These are phyloP conservation scores for Fusarium stilboides DNA, from an alignment of 2,329 filamentous ascomycete species.

Conservation along the genomic window DNA sequence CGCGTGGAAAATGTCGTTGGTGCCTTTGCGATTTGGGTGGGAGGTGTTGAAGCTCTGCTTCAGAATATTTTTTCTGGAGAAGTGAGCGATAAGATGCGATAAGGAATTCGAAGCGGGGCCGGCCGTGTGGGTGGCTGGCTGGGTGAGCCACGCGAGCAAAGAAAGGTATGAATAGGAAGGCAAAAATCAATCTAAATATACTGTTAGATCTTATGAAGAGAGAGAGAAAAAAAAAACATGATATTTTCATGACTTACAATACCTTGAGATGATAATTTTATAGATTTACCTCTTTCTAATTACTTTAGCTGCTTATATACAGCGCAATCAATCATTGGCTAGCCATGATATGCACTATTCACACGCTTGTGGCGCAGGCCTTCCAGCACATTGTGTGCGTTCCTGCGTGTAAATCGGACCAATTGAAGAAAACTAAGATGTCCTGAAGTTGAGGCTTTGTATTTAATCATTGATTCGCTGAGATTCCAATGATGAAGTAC, in stretches of 20 bases:
- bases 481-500: too few species aligned
- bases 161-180: too few species aligned
- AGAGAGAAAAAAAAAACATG: too few species aligned
- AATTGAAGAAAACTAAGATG: constrained; percentile 1
- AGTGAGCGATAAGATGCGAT: constrained; percentile 33
- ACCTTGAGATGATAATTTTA: too few species aligned
- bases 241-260: too few species aligned
- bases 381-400: neutral
- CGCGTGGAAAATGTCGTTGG: constrained; percentile 12
- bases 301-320: neutral
- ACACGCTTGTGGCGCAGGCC: neutral
- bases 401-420: neutral
- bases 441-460: neutral
- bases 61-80: constrained; percentile 33
- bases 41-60: constrained; percentile 19
- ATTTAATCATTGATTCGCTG: neutral
- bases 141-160: neutral
- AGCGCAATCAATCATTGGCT: too few species aligned
- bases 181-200: too few species aligned
- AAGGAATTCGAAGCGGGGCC: constrained; percentile 29
- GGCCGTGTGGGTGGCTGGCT: constrained; percentile 21
- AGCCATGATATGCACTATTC: neutral
- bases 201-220: too few species aligned
- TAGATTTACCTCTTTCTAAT: too few species aligned
- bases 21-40: constrained; percentile 17